phyloP scores from a whole-genome alignment of 306 rosid genomes.

The Glycine latifolia region DNA sequence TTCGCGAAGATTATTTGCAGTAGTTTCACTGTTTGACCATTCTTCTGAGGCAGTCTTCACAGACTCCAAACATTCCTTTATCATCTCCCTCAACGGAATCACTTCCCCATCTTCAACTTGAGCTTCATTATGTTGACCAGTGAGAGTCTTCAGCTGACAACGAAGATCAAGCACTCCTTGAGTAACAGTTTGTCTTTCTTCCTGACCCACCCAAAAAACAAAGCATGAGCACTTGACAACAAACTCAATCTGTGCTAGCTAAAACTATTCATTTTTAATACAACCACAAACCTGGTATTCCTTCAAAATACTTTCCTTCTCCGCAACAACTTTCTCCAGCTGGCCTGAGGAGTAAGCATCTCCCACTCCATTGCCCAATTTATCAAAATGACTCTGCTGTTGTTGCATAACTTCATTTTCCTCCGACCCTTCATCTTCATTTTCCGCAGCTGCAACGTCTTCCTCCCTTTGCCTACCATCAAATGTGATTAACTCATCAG shows the following conservation, averaged over 20 bases:
- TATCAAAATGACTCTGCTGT: constrained; percentile 27
- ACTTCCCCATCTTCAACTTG: constrained; percentile 47
- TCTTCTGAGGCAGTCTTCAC: constrained; percentile 60
- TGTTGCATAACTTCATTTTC: constrained; percentile 40
- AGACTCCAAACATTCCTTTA: constrained; percentile 67
- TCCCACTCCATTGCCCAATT: constrained; percentile 43
- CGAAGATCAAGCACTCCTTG: constrained; percentile 61
- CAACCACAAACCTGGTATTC: constrained; percentile 58
- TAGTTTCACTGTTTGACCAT: constrained; percentile 50
- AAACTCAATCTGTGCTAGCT: background rate
- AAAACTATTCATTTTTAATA: constrained; percentile 1
- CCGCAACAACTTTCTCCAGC: constrained; percentile 34
- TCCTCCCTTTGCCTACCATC: constrained; percentile 61
- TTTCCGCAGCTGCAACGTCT: constrained; percentile 44
- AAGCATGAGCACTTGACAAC: constrained; percentile 6
- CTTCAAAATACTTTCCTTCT: constrained; percentile 44
- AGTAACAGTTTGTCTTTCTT: constrained; percentile 61
- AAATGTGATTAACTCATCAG: constrained; percentile 68
- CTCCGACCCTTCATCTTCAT: constrained; percentile 53
- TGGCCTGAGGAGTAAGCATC: constrained; percentile 39
- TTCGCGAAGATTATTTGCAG: constrained; percentile 55
- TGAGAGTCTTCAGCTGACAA: constrained; percentile 64
- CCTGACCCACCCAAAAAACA: constrained; percentile 54
- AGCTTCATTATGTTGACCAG: constrained; percentile 48
- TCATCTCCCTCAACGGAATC: constrained; percentile 53